Percentiles rank a stretch among this genome's conserved stretches.
phyloP scores from a whole-genome alignment of 148 eudicot species.

The Rhododendron williamsianum region DNA sequence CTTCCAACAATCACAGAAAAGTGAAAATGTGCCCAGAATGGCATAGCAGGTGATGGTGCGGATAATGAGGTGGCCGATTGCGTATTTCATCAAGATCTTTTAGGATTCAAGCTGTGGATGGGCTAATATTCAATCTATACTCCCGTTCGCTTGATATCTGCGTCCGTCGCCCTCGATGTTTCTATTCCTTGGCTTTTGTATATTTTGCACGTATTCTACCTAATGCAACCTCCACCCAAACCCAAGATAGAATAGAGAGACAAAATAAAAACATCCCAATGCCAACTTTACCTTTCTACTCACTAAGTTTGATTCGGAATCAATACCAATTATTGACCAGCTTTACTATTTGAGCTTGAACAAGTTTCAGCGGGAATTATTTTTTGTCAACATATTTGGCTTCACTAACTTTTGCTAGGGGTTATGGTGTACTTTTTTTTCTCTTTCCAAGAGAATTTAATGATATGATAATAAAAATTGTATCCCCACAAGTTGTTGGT shows the following conservation, averaged over 20 bases:
- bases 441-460: neutral
- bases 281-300: neutral
- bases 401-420: neutral
- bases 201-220: neutral
- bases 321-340: neutral
- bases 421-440: neutral
- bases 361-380: neutral
- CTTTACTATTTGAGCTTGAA: neutral
- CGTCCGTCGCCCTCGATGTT: neutral
- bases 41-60: neutral
- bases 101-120: neutral
- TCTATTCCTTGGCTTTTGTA: constrained; percentile 1
- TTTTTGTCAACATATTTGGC: neutral
- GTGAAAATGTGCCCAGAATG: constrained; percentile 1
- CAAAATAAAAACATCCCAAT: neutral
- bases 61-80: neutral
- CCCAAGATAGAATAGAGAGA: neutral
- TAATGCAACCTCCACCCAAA: neutral
- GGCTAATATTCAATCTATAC: neutral
- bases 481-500: neutral
- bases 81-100: neutral
- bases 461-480: neutral
- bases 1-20: neutral
- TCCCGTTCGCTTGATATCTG: neutral
- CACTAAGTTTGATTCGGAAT: neutral